Evolutionary conservation across 2,329 filamentous ascomycete species (phyloP), one percentile per base, ranked within the genome.

Genomic region (Amauroascus verrucosus): DNA sequence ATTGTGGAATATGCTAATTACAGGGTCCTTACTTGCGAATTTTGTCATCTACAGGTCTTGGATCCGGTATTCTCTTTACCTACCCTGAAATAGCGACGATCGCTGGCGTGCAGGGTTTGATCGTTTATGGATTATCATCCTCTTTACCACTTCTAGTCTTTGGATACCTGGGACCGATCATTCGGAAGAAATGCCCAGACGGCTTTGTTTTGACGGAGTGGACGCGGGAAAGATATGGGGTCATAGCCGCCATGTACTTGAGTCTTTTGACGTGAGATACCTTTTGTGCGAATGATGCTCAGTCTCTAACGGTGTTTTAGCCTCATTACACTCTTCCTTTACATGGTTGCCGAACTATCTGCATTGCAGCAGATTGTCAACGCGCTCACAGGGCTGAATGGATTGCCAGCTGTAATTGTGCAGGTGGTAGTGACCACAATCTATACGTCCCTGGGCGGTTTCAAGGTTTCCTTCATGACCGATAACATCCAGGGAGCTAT

Each of bases 161-260:
- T 64, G 86, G 85, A 14, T 76, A 75, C 43, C 73, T 93, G 8
- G 86, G 86, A 0, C 86, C 86, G 11, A 81, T 89, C 62, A 89
- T 93, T 63, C 79, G 88, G 50, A 79, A 77, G 61, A 88, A 86
- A 69, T 90, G 86, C 56, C 87, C 88, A 0, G 83, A 90, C 58
- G 87, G 87, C 1, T 93, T 93, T 60, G 86, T 93, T 48, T 71
- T 93, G 58, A 93, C 87, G 0, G 86, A 91, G 66, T 93, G 87
- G 87, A 85, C 85, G 18, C 78, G 85, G 54, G 83, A 89, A 70
- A 79, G 87, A 56, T 93, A 88, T 69, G 88, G 87, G 16, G 65
- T 77, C 2, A 65, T 82, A 32, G 76, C 84, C 6, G 84, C 83
- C 51, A 70, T 90, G 35, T 91, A 86, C 65, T 75, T 93, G 57